phyloP scores from a whole-genome alignment of 176 grass and related monocot species.

The Phoenix dactylifera region DNA sequence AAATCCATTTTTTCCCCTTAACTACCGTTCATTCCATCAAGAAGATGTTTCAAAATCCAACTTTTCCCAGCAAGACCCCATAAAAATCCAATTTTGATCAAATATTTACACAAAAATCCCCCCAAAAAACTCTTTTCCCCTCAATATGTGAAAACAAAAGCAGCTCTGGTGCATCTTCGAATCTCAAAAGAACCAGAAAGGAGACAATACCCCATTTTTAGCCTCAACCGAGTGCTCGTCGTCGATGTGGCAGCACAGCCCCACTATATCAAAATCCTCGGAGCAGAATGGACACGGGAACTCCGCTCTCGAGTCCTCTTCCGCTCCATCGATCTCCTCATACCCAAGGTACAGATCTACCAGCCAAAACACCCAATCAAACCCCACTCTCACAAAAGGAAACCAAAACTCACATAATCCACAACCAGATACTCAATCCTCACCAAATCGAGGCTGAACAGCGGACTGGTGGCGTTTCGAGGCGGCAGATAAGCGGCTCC shows the following conservation, averaged over 20 bases:
- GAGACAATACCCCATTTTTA: constrained; percentile 41
- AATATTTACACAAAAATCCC: not conserved
- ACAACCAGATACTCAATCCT: not conserved
- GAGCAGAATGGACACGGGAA: constrained; percentile 82
- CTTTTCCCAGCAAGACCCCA: not conserved
- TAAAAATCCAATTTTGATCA: not conserved
- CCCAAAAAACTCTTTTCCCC: not conserved
- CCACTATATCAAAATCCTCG: constrained; percentile 64
- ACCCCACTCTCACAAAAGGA: not conserved
- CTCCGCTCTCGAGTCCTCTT: constrained; percentile 36
- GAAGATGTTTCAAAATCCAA: constrained; percentile 6
- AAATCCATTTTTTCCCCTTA: not conserved
- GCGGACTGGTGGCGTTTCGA: constrained; percentile 26
- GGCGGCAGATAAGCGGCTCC: constrained; percentile 36
- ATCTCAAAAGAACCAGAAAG: not conserved
- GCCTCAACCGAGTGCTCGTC: constrained; percentile 53
- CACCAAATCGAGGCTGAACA: constrained; percentile 50
- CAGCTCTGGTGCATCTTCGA: not conserved
- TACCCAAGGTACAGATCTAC: constrained; percentile 56
- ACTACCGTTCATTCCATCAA: not conserved
- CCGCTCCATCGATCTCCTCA: constrained; percentile 44
- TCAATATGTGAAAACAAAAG: not conserved
- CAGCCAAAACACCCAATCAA: constrained; percentile 20
- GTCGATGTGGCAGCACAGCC: constrained; percentile 64
- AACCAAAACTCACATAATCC: not conserved